phyloP scores from a whole-genome alignment of 2,329 filamentous ascomycete species.

The Fusarium bulbicola region DNA sequence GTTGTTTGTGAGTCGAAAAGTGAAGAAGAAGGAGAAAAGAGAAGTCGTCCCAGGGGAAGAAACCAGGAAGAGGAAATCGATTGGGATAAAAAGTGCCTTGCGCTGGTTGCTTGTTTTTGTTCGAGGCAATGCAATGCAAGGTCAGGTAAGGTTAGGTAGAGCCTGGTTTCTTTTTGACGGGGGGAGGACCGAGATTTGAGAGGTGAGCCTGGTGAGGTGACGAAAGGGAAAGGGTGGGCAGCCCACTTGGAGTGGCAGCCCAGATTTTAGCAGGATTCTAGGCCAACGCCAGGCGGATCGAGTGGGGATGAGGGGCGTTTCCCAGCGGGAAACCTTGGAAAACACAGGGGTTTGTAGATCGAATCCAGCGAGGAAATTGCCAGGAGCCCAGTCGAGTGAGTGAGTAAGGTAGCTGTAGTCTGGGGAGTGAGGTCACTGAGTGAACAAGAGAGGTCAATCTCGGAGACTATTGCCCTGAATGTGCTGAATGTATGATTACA shows the following conservation, averaged over 20 bases:
- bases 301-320: slow-evolving; percentile 35
- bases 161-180: slow-evolving; percentile 38
- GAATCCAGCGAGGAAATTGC: neutral
- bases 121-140: neutral
- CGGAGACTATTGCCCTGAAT: slow-evolving; percentile 5
- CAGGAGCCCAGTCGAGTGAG: neutral
- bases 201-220: slow-evolving; percentile 27
- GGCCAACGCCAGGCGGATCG: slow-evolving; percentile 36
- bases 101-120: slow-evolving; percentile 30
- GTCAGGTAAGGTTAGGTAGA: slow-evolving; percentile 18
- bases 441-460: slow-evolving; percentile 1
- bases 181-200: slow-evolving; percentile 33
- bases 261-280: slow-evolving; percentile 39
- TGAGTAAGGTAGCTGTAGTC: neutral
- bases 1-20: slow-evolving; percentile 7
- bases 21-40: slow-evolving; percentile 2
- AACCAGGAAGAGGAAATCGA: slow-evolving; percentile 29
- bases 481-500: neutral
- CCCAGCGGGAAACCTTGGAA: slow-evolving; percentile 37
- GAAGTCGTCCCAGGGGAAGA: slow-evolving; percentile 22
- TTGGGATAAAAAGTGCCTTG: slow-evolving; percentile 32
- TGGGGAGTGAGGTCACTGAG: slow-evolving; percentile 31
- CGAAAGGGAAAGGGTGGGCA: slow-evolving; percentile 37
- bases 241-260: slow-evolving; percentile 37
- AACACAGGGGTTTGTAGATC: slow-evolving; percentile 11